Conservation (phyloP, 2,329 filamentous ascomycete species). For the Penicillium capsulatum region DNA sequence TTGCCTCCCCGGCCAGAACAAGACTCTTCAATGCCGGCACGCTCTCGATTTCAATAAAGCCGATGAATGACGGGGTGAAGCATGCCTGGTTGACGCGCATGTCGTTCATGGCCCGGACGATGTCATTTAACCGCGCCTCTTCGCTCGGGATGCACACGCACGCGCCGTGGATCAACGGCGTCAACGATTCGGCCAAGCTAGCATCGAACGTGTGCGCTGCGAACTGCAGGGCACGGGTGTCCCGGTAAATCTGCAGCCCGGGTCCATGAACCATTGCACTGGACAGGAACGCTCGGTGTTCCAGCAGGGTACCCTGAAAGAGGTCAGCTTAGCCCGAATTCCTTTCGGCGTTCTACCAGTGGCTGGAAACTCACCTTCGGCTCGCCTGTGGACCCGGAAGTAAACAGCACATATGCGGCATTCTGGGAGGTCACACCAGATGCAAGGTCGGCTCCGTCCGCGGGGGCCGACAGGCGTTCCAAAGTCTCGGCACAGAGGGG, state of each 20-base stretch:
- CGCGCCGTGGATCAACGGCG: slow-evolving; percentile 53
- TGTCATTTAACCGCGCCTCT: slow-evolving; percentile 47
- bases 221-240: slow-evolving; percentile 56
- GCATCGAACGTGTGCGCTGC: slow-evolving; percentile 55
- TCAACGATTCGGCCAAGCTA: slow-evolving; percentile 53
- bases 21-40: slow-evolving; percentile 44
- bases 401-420: slow-evolving; percentile 57
- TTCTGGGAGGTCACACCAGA: slow-evolving; percentile 29
- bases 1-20: slow-evolving; percentile 46
- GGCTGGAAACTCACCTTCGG: slow-evolving; percentile 43
- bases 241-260: slow-evolving; percentile 46
- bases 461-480: slow-evolving; percentile 19
- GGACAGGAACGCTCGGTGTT: slow-evolving; percentile 57
- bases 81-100: slow-evolving; percentile 53
- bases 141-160: slow-evolving; percentile 57
- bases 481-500: slow-evolving; percentile 27
- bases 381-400: slow-evolving; percentile 53
- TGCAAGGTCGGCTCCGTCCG: slow-evolving; percentile 13
- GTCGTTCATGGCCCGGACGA: slow-evolving; percentile 49
- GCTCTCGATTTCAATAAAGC: slow-evolving; percentile 42
- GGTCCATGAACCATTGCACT: slow-evolving; percentile 52
- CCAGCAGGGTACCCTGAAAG: slow-evolving; percentile 57
- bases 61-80: slow-evolving; percentile 58
- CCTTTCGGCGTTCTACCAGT: not conserved
- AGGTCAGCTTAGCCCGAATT: slow-evolving; percentile 7